phyloP scores from a whole-genome alignment of 1,139 yeast species.

The Geotrichum histeridarum region DNA sequence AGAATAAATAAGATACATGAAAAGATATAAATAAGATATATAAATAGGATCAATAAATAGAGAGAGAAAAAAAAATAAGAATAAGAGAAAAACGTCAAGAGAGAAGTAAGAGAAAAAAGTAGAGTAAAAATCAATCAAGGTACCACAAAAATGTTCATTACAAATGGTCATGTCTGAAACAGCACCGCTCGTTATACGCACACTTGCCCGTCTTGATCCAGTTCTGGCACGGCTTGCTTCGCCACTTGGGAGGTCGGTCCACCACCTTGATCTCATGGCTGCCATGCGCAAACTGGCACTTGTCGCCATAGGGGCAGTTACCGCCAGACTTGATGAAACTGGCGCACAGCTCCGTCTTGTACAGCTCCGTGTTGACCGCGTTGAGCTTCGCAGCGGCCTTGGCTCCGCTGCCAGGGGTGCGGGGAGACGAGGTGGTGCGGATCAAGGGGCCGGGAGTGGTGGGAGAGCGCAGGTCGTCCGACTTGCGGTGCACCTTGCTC shows the following conservation, averaged over 20 bases:
- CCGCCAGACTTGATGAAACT: slow-evolving; percentile 66
- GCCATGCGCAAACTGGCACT: slow-evolving; percentile 96
- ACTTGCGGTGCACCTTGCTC: slow-evolving; percentile 2
- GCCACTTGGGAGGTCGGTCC: slow-evolving; percentile 78
- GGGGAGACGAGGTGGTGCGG: slow-evolving; percentile 11
- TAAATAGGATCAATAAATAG: background rate
- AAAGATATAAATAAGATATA: background rate
- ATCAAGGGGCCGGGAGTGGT: background rate
- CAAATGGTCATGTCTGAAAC: slow-evolving; percentile 61
- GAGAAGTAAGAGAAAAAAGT: background rate
- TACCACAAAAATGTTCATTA: no score
- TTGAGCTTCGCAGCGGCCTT: slow-evolving; percentile 18
- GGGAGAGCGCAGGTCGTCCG: slow-evolving; percentile 6
- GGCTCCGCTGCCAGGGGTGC: slow-evolving; percentile 9
- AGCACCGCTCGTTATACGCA: slow-evolving; percentile 85
- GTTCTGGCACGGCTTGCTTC: slow-evolving; percentile 86
- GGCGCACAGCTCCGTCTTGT: slow-evolving; percentile 87
- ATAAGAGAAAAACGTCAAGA: background rate
- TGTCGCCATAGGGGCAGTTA: slow-evolving; percentile 77
- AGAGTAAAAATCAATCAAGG: background rate
- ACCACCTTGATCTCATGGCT: slow-evolving; percentile 65
- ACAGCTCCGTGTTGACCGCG: slow-evolving; percentile 61
- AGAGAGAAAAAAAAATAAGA: background rate
- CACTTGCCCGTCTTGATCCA: slow-evolving; percentile 81
- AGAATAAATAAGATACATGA: background rate